Evolutionary conservation across 2,329 filamentous ascomycete genomes (phyloP).

Genomic region (Verticillium nonalfalfae): DNA sequence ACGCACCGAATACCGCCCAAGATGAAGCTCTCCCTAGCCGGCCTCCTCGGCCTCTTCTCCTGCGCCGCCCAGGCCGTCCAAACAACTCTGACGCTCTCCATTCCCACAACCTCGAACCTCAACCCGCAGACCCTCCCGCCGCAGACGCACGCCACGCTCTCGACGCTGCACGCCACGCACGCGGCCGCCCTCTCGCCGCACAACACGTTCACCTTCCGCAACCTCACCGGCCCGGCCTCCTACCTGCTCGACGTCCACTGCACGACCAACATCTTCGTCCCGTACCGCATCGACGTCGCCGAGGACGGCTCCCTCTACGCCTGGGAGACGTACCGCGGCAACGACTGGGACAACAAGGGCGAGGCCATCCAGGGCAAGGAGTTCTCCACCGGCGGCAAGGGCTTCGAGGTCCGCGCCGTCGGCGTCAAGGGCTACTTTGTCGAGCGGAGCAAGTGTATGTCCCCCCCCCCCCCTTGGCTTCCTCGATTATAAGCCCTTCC

Average conservation of each 20-base stretch:
- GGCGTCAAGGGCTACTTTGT: conserved; percentile 70
- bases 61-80: conserved; percentile 18
- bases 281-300: conserved; percentile 70
- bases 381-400: conserved; percentile 18
- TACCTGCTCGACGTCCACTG: conserved; percentile 82
- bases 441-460: conserved; percentile 69
- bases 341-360: conserved; percentile 85
- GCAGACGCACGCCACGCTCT: conserved; percentile 59
- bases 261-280: conserved; percentile 67
- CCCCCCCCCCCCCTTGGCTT: too few species aligned
- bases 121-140: conserved; percentile 53
- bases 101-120: conserved; percentile 31
- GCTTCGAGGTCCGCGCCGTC: conserved; percentile 56
- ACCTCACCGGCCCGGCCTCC: conserved; percentile 58
- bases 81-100: conserved; percentile 38
- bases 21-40: conserved; percentile 29
- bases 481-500: neutral
- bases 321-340: conserved; percentile 83
- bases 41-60: conserved; percentile 27
- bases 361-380: conserved; percentile 37
- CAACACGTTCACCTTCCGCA: conserved; percentile 70
- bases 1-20: conserved; percentile 9
- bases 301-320: conserved; percentile 45
- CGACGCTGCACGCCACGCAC: conserved; percentile 28
- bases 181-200: conserved; percentile 58